Conservation (phyloP, 1,139 yeast species). For the Sugiyamaella xylanicola region DNA sequence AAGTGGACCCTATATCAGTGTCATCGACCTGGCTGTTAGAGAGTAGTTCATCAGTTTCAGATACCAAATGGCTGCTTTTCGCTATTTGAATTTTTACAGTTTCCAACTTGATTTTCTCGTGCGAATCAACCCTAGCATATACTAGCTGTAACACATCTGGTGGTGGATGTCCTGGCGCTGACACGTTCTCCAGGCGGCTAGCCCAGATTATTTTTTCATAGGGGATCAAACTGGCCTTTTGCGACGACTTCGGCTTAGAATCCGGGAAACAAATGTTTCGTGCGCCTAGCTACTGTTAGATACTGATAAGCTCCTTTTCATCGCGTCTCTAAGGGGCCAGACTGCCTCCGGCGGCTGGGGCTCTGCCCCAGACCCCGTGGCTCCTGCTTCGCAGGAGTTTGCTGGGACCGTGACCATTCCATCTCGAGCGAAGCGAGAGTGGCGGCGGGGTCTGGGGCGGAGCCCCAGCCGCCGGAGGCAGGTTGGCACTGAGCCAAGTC, state of each 20-base stretch:
- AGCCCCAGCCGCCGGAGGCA: not conserved
- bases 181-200: slow-evolving; percentile 15
- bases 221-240: slow-evolving; percentile 12
- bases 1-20: not conserved
- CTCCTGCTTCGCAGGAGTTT: no score
- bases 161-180: slow-evolving; percentile 18
- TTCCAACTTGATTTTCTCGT: slow-evolving; percentile 17
- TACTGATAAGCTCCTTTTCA: no score
- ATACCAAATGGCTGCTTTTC: not conserved
- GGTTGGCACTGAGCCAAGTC: not conserved
- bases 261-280: slow-evolving; percentile 19
- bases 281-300: not conserved
- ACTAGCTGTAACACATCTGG: slow-evolving; percentile 19
- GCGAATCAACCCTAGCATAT: slow-evolving; percentile 19
- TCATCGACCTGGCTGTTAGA: not conserved
- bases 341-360: slow-evolving; percentile 9
- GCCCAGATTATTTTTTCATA: slow-evolving; percentile 20
- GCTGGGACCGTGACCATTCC: no score
- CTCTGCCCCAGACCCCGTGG: slow-evolving; percentile 11
- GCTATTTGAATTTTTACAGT: slow-evolving; percentile 19
- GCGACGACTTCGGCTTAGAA: not conserved
- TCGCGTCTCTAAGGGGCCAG: not conserved
- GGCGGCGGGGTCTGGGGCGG: not conserved
- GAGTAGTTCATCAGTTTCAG: slow-evolving; percentile 2
- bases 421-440: not conserved